Evolutionary conservation across 2,329 filamentous ascomycete genomes (phyloP), one percentile per base, ranked within the genome.

Genomic region (Thelonectria olida): DNA sequence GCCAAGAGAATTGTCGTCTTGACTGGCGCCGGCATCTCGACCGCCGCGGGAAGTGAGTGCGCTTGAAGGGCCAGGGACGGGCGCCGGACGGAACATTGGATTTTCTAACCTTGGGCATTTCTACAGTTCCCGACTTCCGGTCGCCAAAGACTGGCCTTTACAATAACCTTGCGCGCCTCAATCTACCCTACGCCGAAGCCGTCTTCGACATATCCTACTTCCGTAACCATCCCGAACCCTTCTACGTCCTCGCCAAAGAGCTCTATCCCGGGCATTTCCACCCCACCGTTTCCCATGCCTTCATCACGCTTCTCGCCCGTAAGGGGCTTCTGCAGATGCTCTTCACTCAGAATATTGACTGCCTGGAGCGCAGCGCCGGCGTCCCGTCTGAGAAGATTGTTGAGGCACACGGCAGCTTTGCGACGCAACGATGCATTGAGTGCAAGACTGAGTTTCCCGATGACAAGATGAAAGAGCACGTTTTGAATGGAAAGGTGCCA

Each of bases 301-400:
- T 99, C 78, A 89, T 99, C 71, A 85, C 88, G 13, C 82, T 99
- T 22, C 87, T 98, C 15, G 86, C 94, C 58, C 82, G 89, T 62
- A 97, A 96, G 78, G 88, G 87, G 4, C 81, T 95, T 39, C 81
- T 99, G 22, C 81, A 90, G 67, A 96, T 93, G 82, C 86, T 96
- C 54, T 99, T 98, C 77, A 97, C 96, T 0, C 96, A 99, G 74
- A 99, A 99, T 73, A 98, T 99, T 68, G 96, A 99, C 79, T 97
- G 93, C 72, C 84, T 99, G 12, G 96, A 99, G 79, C 88, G 94
- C 20, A 85, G 87, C 67, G 96, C 95, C 12, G 96, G 96, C 23
- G 89, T 99, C 1, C 92, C 93, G 0, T 84, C 81, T 0, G 88
- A 95, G 2, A 89, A 86, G 76, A 94, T 99, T 50, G 84, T 99